Percentiles rank a stretch among this genome's conserved stretches.
Evolutionary conservation across 768 basidiomycete genomes (phyloP).

Genomic region (Pulveroboletus sp.): DNA sequence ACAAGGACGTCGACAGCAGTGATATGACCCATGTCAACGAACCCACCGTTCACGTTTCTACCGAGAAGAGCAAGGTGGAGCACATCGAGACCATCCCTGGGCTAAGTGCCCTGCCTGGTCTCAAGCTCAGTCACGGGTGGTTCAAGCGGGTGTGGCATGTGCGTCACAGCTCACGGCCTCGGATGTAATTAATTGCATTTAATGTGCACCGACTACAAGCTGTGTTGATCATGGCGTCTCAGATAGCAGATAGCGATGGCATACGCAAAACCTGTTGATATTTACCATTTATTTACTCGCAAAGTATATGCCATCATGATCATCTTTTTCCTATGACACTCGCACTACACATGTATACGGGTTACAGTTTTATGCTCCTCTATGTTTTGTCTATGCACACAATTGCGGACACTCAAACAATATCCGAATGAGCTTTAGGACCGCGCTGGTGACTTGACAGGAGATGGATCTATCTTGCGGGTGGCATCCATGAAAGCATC

Average conservation of each 20-base stretch:
- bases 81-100: conserved; percentile 22
- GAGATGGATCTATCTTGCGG: conserved; percentile 68
- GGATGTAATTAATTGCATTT: conserved; percentile 16
- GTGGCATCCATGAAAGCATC: conserved; percentile 75
- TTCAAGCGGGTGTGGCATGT: conserved; percentile 35
- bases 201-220: background rate
- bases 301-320: background rate
- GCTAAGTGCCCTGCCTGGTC: conserved; percentile 17
- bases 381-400: background rate
- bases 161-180: conserved; percentile 24
- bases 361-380: conserved; percentile 3
- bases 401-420: background rate
- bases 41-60: background rate
- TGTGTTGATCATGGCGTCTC: conserved; percentile 13
- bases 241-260: too few relatives aligned
- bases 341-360: conserved; percentile 1
- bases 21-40: conserved; percentile 17
- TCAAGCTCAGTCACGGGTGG: conserved; percentile 28
- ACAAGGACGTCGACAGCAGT: conserved; percentile 35
- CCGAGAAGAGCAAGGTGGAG: conserved; percentile 14
- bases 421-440: background rate
- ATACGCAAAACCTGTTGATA: background rate
- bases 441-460: conserved; percentile 34
- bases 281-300: conserved; percentile 5
- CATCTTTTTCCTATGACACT: background rate